A percentile compares a stretch with the other conserved stretches of the same genome.
Evolutionary conservation across 2,329 filamentous ascomycete species (phyloP).

Genomic region (Fusarium nodosum): DNA sequence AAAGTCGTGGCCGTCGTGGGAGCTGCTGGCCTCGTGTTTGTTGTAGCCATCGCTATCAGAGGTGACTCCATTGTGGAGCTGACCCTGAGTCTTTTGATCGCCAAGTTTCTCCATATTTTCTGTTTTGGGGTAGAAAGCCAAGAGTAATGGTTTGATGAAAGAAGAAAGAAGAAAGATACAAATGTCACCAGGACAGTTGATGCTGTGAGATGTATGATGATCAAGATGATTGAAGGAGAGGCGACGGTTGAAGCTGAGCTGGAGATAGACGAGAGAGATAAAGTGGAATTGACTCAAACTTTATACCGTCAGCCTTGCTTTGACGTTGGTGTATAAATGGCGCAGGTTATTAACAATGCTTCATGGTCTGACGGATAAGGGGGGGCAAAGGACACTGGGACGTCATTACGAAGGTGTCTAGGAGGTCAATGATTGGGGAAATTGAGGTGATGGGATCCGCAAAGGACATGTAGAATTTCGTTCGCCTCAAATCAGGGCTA

Average conservation of each 20-base stretch:
- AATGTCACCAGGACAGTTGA: slow-evolving; percentile 15
- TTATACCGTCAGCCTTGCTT: slow-evolving; percentile 25
- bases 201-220: not conserved
- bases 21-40: slow-evolving; percentile 16
- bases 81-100: slow-evolving; percentile 8
- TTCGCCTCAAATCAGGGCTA: slow-evolving; percentile 24
- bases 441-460: slow-evolving; percentile 4
- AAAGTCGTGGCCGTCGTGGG: slow-evolving; percentile 32
- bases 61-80: slow-evolving; percentile 23
- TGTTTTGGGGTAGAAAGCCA: not conserved
- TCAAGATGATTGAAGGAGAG: not conserved
- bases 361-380: slow-evolving; percentile 22
- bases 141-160: not conserved
- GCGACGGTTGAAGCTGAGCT: slow-evolving; percentile 6
- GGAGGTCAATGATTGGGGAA: not conserved
- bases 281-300: not conserved
- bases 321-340: slow-evolving; percentile 6
- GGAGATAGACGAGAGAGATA: not conserved
- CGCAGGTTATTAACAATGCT: slow-evolving; percentile 10
- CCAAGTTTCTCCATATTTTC: slow-evolving; percentile 27
- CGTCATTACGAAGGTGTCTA: slow-evolving; percentile 17
- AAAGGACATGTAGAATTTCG: not conserved
- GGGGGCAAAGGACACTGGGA: slow-evolving; percentile 8
- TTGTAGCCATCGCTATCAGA: slow-evolving; percentile 36
- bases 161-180: not conserved